phyloP scores from a whole-genome alignment of 2,329 filamentous ascomycete species.

The Penicillium sp. region DNA sequence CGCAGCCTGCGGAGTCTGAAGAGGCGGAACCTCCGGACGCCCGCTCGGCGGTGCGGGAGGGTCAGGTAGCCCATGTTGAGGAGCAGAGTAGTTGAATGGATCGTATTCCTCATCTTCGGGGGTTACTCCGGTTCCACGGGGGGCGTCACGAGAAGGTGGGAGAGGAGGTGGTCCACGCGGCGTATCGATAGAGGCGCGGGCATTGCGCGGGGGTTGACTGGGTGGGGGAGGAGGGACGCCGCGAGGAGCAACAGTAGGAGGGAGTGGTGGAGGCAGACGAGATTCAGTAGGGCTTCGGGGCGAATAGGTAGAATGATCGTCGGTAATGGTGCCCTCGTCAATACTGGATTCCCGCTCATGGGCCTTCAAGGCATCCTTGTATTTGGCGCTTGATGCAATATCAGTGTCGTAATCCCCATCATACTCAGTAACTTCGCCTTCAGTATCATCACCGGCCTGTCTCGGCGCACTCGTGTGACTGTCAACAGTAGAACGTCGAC shows the following conservation, averaged over 20 bases:
- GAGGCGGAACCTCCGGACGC: constrained; percentile 23
- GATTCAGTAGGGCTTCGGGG: constrained; percentile 37
- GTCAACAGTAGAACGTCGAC: constrained; percentile 57
- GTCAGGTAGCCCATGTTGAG: constrained; percentile 28
- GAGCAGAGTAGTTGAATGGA: constrained; percentile 47
- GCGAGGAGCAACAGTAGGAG: constrained; percentile 54
- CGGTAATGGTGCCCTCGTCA: constrained; percentile 58
- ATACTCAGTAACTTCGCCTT: constrained; percentile 84
- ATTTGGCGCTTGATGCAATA: constrained; percentile 85
- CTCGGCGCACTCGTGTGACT: constrained; percentile 41
- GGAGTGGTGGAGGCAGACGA: constrained; percentile 46
- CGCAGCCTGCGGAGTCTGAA: constrained; percentile 23
- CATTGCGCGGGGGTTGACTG: constrained; percentile 49
- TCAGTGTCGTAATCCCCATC: constrained; percentile 98
- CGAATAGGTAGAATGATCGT: constrained; percentile 49
- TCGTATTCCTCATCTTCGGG: constrained; percentile 48
- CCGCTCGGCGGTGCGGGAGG: constrained; percentile 14
- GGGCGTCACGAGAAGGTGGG: constrained; percentile 42
- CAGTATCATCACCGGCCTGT: constrained; percentile 55
- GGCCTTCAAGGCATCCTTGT: constrained; percentile 85
- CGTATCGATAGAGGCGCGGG: constrained; percentile 30
- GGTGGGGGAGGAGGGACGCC: constrained; percentile 61
- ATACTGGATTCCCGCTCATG: constrained; percentile 71
- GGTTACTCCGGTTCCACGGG: constrained; percentile 27
- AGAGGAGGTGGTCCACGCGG: constrained; percentile 33